These are phyloP conservation scores for Malbranchea zuffiana DNA, from an alignment of 2,329 filamentous ascomycete species.

Conservation along the genomic window DNA sequence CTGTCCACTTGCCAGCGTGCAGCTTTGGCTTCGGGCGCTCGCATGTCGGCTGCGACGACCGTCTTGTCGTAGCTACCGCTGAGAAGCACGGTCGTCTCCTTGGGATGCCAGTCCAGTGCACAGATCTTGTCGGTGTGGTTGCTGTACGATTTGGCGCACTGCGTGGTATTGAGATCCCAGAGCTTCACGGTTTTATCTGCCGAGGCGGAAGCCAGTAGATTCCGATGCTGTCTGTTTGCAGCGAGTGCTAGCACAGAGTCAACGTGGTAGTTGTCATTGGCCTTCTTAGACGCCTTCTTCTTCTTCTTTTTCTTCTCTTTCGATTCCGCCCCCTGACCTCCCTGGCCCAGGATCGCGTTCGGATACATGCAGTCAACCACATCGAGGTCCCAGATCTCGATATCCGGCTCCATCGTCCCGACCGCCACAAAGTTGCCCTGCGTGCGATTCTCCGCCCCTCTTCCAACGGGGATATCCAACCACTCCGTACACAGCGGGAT, in stretches of 20 bases:
- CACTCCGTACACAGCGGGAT: constrained; percentile 94
- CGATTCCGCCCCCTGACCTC: constrained; percentile 40
- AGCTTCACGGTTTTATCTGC: constrained; percentile 96
- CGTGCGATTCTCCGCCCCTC: constrained; percentile 52
- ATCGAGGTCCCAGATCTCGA: constrained; percentile 96
- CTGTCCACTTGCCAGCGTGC: constrained; percentile 89
- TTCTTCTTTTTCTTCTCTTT: constrained; percentile 54
- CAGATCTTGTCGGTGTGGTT: constrained; percentile 98
- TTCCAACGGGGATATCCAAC: constrained; percentile 83
- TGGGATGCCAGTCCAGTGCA: constrained; percentile 84
- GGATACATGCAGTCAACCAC: constrained; percentile 97
- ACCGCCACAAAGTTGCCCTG: constrained; percentile 87
- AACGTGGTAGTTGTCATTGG: constrained; percentile 85
- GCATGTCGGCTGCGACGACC: constrained; percentile 90
- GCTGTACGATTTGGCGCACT: constrained; percentile 88
- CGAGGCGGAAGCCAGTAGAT: constrained; percentile 85
- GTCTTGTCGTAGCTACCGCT: constrained; percentile 94
- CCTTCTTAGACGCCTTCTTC: constrained; percentile 79
- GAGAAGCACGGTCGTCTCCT: constrained; percentile 75
- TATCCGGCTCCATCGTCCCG: constrained; percentile 95
- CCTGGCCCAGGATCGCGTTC: constrained; percentile 84
- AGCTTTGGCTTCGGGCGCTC: constrained; percentile 69
- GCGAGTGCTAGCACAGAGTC: constrained; percentile 86
- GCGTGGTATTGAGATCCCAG: constrained; percentile 88
- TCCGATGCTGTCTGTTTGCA: constrained; percentile 85